A percentile compares a stretch with the other conserved stretches of the same genome.
phyloP scores from a whole-genome alignment of 495 filamentous ascomycete genomes.

The Corynascus novoguineensis region DNA sequence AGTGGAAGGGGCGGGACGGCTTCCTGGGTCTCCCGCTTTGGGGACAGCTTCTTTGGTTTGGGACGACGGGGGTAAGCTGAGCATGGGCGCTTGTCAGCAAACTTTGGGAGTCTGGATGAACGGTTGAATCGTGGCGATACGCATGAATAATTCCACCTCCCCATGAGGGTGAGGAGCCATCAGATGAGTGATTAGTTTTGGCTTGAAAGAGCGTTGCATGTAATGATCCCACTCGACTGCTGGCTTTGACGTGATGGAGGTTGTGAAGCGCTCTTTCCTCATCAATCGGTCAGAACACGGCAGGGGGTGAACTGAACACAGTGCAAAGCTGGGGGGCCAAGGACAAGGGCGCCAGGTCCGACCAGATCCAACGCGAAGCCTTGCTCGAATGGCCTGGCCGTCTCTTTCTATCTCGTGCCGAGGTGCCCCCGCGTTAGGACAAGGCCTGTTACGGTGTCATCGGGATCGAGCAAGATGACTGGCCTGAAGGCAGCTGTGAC shows the following conservation, averaged over 20 bases:
- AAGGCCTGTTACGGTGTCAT: not conserved
- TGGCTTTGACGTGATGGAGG: too few species aligned
- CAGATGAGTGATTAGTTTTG: not conserved
- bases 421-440: not conserved
- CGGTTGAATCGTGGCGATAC: not conserved
- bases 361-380: not conserved
- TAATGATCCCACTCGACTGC: not conserved
- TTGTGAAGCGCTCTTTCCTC: too few species aligned
- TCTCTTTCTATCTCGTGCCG: not conserved
- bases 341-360: too few species aligned
- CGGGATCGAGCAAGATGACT: not conserved
- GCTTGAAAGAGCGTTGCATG: not conserved
- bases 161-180: too few species aligned
- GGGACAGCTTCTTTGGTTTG: not conserved
- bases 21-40: conserved; percentile 2
- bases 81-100: not conserved
- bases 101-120: not conserved
- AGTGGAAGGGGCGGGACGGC: conserved; percentile 5
- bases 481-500: not conserved
- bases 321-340: not conserved
- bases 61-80: not conserved
- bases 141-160: too few species aligned
- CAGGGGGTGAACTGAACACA: not conserved
- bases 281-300: not conserved
- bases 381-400: not conserved